These are phyloP conservation scores for Coemansia asiatica DNA, from an alignment of 192 early-diverging fungal species.

Conservation along the genomic window DNA sequence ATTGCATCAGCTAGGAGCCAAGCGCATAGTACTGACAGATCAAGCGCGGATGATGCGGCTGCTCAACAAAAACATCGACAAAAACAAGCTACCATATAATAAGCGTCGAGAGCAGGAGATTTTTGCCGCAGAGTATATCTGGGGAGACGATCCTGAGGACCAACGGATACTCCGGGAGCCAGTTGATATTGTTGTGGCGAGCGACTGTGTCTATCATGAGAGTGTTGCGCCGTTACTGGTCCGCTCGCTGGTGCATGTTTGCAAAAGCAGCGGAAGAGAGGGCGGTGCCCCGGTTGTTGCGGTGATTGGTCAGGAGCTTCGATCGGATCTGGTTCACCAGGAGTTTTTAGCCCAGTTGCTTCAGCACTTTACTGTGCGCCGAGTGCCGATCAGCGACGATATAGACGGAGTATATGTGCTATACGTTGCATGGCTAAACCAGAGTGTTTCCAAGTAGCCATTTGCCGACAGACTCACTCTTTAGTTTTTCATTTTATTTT, in stretches of 20 bases:
- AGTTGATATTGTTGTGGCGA: slow-evolving; percentile 39
- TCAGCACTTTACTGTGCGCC: slow-evolving; percentile 25
- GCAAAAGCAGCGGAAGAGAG: slow-evolving; percentile 11
- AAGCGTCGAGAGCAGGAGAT: slow-evolving; percentile 4
- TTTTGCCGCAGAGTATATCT: slow-evolving; percentile 33
- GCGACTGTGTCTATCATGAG: slow-evolving; percentile 54
- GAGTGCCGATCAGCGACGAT: slow-evolving; percentile 22
- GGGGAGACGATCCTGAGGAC: slow-evolving; percentile 32
- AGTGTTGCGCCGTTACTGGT: slow-evolving; percentile 37
- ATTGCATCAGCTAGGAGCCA: slow-evolving; percentile 35
- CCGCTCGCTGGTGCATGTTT: slow-evolving; percentile 23
- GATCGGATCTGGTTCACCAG: slow-evolving; percentile 51
- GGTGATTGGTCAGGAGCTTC: slow-evolving; percentile 49
- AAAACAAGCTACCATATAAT: background rate
- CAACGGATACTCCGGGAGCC: slow-evolving; percentile 14
- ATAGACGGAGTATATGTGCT: slow-evolving; percentile 24
- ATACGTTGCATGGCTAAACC: slow-evolving; percentile 35
- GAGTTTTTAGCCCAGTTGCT: slow-evolving; percentile 36
- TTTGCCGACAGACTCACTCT: background rate
- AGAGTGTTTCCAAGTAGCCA: background rate
- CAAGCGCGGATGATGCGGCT: slow-evolving; percentile 41
- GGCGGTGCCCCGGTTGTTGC: slow-evolving; percentile 17
- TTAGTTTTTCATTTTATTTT: background rate
- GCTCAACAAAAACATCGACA: slow-evolving; percentile 26
- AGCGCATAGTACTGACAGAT: slow-evolving; percentile 36